These are phyloP conservation scores for Chalara sp. DNA, from an alignment of 2,329 filamentous ascomycete genomes.

Conservation along the genomic window DNA sequence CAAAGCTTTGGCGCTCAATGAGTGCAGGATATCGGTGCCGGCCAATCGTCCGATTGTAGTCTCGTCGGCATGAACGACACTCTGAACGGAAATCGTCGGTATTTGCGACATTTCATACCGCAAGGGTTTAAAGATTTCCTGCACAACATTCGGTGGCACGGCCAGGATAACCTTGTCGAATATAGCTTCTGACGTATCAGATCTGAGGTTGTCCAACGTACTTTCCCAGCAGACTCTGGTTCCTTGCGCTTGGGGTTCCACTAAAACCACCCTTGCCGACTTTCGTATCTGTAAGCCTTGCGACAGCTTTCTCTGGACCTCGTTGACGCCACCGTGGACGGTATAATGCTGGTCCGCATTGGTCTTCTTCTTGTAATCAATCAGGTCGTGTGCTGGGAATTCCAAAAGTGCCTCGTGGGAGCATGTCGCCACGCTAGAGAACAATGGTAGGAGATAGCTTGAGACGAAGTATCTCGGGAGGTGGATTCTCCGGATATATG, in stretches of 20 bases:
- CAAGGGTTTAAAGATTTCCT: conserved; percentile 39
- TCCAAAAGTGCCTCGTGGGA: conserved; percentile 41
- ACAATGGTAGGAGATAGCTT: conserved; percentile 46
- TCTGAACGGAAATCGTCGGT: conserved; percentile 41
- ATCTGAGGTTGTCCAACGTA: conserved; percentile 5
- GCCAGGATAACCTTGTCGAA: conserved; percentile 49
- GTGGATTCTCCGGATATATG: conserved; percentile 44
- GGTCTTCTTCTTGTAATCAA: conserved; percentile 42
- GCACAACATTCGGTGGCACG: conserved; percentile 46
- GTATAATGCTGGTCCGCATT: conserved; percentile 43
- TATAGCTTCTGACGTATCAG: conserved; percentile 21
- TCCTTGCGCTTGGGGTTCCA: conserved; percentile 23
- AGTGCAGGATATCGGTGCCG: background rate
- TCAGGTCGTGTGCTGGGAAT: conserved; percentile 47
- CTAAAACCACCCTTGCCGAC: conserved; percentile 30
- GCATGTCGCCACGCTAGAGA: conserved; percentile 49
- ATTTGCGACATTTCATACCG: conserved; percentile 32
- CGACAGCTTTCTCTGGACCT: conserved; percentile 40
- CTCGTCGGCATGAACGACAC: conserved; percentile 34
- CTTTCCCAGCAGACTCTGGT: conserved; percentile 31
- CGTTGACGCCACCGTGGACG: conserved; percentile 41
- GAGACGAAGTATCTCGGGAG: conserved; percentile 40
- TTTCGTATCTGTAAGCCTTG: conserved; percentile 36
- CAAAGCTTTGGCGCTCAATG: background rate
- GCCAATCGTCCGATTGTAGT: conserved; percentile 6